Conservation (phyloP, 2,329 filamentous ascomycete genomes). For the Sclerotinia minor region DNA sequence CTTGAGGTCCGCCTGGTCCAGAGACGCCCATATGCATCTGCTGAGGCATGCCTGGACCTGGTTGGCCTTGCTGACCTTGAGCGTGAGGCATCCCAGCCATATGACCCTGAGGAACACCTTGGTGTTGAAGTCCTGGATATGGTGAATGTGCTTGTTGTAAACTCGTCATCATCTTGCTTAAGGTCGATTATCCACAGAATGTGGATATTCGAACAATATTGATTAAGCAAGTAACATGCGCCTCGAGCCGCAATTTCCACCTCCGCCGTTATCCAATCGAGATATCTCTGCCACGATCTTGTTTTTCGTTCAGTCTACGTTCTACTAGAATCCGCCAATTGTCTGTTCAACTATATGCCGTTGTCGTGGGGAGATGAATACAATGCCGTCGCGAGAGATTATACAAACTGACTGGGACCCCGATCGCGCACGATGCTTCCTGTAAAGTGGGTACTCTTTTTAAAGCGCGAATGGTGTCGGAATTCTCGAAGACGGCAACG, state of each 20-base stretch:
- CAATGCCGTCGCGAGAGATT: conserved; percentile 29
- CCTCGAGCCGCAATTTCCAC: conserved; percentile 36
- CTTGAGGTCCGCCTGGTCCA: conserved; percentile 66
- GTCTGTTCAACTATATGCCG: conserved; percentile 10
- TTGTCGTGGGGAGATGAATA: conserved; percentile 25
- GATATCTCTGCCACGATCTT: conserved; percentile 33
- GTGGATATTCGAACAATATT: conserved; percentile 58
- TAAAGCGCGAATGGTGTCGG: conserved; percentile 25
- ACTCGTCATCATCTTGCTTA: conserved; percentile 67
- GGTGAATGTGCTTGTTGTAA: conserved; percentile 67
- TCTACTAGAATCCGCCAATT: conserved; percentile 24
- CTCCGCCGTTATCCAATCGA: conserved; percentile 51
- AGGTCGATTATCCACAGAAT: conserved; percentile 50
- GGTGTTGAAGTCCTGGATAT: conserved; percentile 73
- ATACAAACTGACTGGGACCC: conserved; percentile 38
- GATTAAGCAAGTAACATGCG: conserved; percentile 35
- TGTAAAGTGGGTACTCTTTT: conserved; percentile 24
- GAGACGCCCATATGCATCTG: conserved; percentile 75
- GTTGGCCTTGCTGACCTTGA: conserved; percentile 69
- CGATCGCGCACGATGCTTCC: conserved; percentile 26
- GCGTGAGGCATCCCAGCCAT: conserved; percentile 55
- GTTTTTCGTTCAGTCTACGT: conserved; percentile 22
- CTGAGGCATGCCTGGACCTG: conserved; percentile 60
- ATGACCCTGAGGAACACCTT: conserved; percentile 62
- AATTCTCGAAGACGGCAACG: conserved; percentile 24